Conservation (phyloP, 2,329 filamentous ascomycete species). For the Sordariomycetes sp. region DNA sequence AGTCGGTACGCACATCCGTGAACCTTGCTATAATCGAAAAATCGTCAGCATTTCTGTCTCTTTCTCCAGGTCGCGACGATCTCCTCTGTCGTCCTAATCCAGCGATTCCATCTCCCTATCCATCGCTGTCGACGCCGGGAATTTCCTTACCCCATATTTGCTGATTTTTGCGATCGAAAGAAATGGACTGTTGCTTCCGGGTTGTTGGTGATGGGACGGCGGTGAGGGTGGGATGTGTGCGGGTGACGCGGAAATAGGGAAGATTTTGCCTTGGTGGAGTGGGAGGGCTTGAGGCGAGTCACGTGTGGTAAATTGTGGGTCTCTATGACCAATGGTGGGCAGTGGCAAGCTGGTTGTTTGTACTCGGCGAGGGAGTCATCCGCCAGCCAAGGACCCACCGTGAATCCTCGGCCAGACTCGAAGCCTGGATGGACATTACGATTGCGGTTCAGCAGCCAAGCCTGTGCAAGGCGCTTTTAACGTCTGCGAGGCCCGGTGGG, state of each 20-base stretch:
- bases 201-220: not conserved
- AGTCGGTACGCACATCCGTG: conserved; percentile 54
- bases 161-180: conserved; percentile 4
- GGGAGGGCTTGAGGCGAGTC: conserved; percentile 2
- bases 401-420: not conserved
- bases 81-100: not conserved
- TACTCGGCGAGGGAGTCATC: conserved; percentile 1
- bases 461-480: not conserved
- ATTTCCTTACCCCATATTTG: conserved; percentile 5
- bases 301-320: not conserved
- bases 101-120: not conserved
- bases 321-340: not conserved
- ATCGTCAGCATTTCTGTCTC: conserved; percentile 2
- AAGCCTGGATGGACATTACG: not conserved
- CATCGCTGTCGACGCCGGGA: not conserved
- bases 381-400: not conserved
- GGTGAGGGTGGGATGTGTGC: not conserved
- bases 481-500: no score
- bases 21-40: conserved; percentile 8
- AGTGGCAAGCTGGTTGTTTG: not conserved
- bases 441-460: not conserved
- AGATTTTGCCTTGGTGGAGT: conserved; percentile 1
- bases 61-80: not conserved
- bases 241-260: conserved; percentile 1
- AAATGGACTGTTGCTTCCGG: conserved; percentile 2